phyloP scores from a whole-genome alignment of 495 filamentous ascomycete genomes.

The Pseudoneurospora amorphoporcata region DNA sequence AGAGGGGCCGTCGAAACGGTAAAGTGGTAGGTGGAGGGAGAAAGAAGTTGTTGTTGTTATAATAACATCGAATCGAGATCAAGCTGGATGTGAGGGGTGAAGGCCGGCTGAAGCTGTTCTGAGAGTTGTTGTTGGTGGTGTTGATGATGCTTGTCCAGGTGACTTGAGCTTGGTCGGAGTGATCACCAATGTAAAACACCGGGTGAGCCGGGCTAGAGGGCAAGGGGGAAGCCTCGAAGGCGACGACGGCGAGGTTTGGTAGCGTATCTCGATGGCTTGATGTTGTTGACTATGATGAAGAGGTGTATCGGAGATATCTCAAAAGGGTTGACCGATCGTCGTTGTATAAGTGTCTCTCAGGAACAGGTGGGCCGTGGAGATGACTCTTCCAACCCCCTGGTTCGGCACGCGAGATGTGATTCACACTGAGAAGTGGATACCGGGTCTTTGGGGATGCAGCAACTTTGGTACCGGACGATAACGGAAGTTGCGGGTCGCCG shows the following conservation, averaged over 20 bases:
- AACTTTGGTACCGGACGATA: constrained; percentile 16
- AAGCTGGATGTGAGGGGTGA: constrained; percentile 30
- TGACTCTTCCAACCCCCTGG: constrained; percentile 38
- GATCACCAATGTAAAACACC: not conserved
- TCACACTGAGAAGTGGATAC: constrained; percentile 18
- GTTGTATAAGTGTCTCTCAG: constrained; percentile 19
- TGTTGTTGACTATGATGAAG: not conserved
- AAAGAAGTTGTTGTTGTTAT: constrained; percentile 50
- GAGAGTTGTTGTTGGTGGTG: constrained; percentile 6
- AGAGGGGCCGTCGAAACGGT: constrained; percentile 37
- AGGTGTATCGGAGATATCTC: not conserved
- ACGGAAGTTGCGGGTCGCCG: constrained; percentile 5
- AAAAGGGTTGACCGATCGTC: constrained; percentile 18
- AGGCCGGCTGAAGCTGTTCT: constrained; percentile 21
- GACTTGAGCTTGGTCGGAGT: not conserved
- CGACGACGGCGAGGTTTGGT: not conserved
- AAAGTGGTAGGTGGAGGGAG: constrained; percentile 32
- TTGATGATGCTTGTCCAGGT: not conserved
- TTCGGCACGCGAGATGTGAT: constrained; percentile 24
- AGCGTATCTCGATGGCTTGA: not conserved
- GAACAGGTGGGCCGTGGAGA: constrained; percentile 37
- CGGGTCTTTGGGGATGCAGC: not conserved
- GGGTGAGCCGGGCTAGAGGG: not conserved
- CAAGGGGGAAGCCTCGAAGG: not conserved
- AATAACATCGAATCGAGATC: constrained; percentile 51